Conservation (phyloP, 345 rosid species). For the Dipteronia dyeriana region DNA sequence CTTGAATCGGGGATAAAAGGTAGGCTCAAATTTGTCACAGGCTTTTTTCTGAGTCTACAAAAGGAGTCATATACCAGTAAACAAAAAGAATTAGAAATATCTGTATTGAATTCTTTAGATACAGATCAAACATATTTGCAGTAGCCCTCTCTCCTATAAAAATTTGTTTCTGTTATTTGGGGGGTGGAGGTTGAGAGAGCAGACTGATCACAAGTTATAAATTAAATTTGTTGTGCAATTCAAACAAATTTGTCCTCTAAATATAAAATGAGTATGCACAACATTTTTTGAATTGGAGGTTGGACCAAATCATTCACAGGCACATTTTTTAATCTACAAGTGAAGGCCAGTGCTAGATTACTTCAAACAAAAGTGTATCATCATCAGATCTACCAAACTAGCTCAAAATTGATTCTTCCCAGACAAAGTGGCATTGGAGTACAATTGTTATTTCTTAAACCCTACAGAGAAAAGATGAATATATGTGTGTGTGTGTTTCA, state of each 20-base stretch:
- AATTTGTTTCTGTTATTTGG: neutral
- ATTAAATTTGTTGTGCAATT: neutral
- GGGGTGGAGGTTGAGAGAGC: neutral
- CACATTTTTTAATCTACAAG: neutral
- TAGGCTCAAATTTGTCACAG: constrained; percentile 87
- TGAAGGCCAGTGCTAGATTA: neutral
- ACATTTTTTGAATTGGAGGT: neutral
- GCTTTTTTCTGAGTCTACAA: constrained; percentile 74
- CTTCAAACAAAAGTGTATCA: neutral
- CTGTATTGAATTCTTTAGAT: neutral
- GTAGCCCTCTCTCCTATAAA: neutral
- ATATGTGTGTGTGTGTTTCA: neutral
- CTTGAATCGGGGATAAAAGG: constrained; percentile 88
- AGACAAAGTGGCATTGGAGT: neutral
- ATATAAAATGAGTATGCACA: neutral
- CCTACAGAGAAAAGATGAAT: neutral
- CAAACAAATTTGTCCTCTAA: neutral
- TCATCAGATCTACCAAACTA: neutral
- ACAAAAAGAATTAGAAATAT: neutral
- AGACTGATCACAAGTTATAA: neutral
- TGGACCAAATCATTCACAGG: neutral
- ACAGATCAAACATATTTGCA: neutral
- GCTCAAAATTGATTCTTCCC: neutral
- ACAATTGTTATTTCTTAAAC: neutral
- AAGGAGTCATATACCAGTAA: constrained; percentile 11